Conservation (phyloP, 1,284 basidiomycete species). For the Heterobasidion irregulare region DNA sequence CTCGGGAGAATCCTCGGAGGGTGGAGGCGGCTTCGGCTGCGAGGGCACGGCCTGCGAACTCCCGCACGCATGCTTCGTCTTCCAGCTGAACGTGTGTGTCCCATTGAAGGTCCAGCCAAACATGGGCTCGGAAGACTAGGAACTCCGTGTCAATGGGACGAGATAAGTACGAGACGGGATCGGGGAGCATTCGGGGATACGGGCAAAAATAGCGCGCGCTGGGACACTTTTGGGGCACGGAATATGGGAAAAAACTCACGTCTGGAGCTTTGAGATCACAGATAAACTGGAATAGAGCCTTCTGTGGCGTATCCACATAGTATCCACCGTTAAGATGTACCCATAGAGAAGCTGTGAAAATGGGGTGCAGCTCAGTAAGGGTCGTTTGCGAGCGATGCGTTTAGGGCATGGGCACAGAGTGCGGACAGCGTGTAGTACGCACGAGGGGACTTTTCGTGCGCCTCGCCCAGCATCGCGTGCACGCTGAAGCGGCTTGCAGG, state of each 20-base stretch:
- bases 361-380: not conserved
- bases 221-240: not conserved
- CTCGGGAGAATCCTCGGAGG: slow-evolving; percentile 12
- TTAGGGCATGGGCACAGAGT: no score
- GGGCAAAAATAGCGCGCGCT: not conserved
- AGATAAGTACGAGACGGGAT: not conserved
- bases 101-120: slow-evolving; percentile 22
- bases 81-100: slow-evolving; percentile 25
- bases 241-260: slow-evolving; percentile 11
- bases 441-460: slow-evolving; percentile 8
- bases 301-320: slow-evolving; percentile 29
- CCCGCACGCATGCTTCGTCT: slow-evolving; percentile 24
- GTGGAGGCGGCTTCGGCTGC: slow-evolving; percentile 3
- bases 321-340: slow-evolving; percentile 31
- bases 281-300: slow-evolving; percentile 29
- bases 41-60: slow-evolving; percentile 5
- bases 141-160: not conserved
- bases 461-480: slow-evolving; percentile 6
- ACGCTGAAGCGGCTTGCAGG: slow-evolving; percentile 5
- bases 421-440: not conserved
- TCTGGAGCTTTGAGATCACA: slow-evolving; percentile 28
- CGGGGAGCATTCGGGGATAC: not conserved
- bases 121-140: slow-evolving; percentile 21
- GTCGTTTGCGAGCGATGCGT: not conserved
- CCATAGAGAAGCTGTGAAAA: slow-evolving; percentile 23